Evolutionary conservation across 306 rosid species (phyloP).

Genomic region (Lupinus albus): DNA sequence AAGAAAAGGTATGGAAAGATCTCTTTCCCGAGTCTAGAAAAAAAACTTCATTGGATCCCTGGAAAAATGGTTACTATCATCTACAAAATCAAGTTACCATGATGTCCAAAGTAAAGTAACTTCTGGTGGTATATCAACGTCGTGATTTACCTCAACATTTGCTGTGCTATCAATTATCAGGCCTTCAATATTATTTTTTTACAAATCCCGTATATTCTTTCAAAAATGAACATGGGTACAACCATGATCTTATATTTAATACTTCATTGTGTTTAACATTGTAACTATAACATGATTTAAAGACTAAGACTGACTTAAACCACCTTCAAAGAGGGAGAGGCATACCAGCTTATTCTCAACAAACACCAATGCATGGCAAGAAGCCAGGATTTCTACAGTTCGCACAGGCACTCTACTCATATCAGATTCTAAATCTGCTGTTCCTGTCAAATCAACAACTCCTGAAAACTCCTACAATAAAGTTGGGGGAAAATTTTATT

Average conservation of each 20-base stretch:
- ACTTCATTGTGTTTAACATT: slow-evolving; percentile 5
- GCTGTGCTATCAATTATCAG: not conserved
- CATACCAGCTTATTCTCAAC: slow-evolving; percentile 98
- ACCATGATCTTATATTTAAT: slow-evolving; percentile 19
- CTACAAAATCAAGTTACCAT: slow-evolving; percentile 11
- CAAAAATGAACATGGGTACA: slow-evolving; percentile 17
- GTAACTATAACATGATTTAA: slow-evolving; percentile 18
- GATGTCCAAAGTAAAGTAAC: not conserved
- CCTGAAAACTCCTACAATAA: slow-evolving; percentile 84
- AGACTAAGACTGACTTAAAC: slow-evolving; percentile 23
- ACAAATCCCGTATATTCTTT: not conserved
- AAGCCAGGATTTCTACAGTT: slow-evolving; percentile 87
- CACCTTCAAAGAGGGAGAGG: slow-evolving; percentile 14
- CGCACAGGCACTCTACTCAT: slow-evolving; percentile 64
- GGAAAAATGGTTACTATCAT: slow-evolving; percentile 14
- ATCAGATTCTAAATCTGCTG: slow-evolving; percentile 74
- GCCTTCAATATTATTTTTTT: slow-evolving; percentile 22
- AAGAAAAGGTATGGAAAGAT: slow-evolving; percentile 11
- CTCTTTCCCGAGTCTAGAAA: slow-evolving; percentile 13
- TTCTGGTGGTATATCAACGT: not conserved
- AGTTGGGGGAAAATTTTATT: slow-evolving; percentile 25
- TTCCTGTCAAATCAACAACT: slow-evolving; percentile 70
- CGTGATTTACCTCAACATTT: not conserved
- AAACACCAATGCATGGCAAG: slow-evolving; percentile 97
- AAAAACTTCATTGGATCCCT: not conserved